Conservation (phyloP, 352 stramenopile genomes). For the Pythium aquatile region DNA sequence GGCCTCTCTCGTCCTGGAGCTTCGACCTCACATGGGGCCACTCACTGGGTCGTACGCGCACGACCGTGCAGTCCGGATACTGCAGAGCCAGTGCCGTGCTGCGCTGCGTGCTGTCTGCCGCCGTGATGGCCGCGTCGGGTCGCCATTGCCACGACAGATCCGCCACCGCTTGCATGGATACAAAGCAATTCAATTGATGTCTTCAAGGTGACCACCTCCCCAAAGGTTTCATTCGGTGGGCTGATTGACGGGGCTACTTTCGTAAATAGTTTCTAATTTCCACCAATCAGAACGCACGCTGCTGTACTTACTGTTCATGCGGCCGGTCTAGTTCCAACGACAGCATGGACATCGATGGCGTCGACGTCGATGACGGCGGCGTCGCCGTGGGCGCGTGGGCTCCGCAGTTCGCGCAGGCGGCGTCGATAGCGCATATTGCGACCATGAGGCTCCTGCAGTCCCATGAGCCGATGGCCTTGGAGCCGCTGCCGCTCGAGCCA, state of each 20-base stretch:
- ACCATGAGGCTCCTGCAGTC: background rate
- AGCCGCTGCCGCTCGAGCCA: background rate
- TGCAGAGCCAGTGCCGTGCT: conserved; percentile 37
- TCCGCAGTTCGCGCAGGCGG: background rate
- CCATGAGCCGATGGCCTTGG: background rate
- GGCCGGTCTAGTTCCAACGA: background rate
- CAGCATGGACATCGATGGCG: conserved; percentile 28
- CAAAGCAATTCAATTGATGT: background rate
- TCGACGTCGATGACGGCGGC: conserved; percentile 16
- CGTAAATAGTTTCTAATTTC: background rate
- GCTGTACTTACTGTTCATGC: background rate
- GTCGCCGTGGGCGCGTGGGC: conserved; percentile 11
- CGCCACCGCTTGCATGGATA: conserved; percentile 35
- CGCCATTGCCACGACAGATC: conserved; percentile 48
- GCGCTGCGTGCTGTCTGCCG: conserved; percentile 23
- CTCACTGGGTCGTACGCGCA: conserved; percentile 38
- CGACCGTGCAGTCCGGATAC: conserved; percentile 43
- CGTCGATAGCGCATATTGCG: background rate
- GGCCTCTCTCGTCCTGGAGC: too few species aligned
- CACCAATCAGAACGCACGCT: conserved; percentile 3
- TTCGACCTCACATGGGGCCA: conserved; percentile 19
- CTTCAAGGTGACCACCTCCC: conserved; percentile 8
- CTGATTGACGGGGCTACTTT: background rate
- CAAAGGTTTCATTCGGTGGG: background rate
- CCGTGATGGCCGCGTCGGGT: conserved; percentile 24